phyloP scores from a whole-genome alignment of 805 yeast species.

The Kluyveromyces aestuarii region DNA sequence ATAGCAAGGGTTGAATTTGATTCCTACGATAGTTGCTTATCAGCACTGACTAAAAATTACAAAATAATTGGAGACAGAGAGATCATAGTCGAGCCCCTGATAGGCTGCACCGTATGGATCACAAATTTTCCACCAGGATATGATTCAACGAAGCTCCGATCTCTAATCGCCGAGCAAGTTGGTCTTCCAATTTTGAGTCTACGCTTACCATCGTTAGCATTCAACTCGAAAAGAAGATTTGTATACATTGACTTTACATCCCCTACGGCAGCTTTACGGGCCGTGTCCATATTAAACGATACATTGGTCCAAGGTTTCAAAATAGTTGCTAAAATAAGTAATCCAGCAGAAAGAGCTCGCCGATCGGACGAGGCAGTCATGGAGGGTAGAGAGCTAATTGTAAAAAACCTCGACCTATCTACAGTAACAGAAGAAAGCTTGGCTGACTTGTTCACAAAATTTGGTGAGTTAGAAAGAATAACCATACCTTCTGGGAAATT shows the following conservation, averaged over 20 bases:
- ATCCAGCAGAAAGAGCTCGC: slow-evolving; percentile 37
- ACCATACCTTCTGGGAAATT: slow-evolving; percentile 14
- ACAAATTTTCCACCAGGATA: slow-evolving; percentile 61
- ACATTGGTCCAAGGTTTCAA: slow-evolving; percentile 30
- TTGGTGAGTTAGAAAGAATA: slow-evolving; percentile 46
- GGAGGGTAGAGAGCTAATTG: slow-evolving; percentile 49
- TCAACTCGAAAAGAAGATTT: slow-evolving; percentile 51
- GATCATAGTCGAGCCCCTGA: slow-evolving; percentile 38
- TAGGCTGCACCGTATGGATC: slow-evolving; percentile 54
- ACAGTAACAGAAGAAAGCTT: slow-evolving; percentile 34
- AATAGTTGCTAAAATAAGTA: slow-evolving; percentile 52
- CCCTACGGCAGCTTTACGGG: slow-evolving; percentile 36
- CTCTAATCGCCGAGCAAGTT: slow-evolving; percentile 35
- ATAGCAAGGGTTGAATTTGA: slow-evolving; percentile 55
- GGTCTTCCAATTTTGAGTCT: slow-evolving; percentile 33
- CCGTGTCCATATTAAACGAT: slow-evolving; percentile 36
- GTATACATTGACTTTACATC: slow-evolving; percentile 57
- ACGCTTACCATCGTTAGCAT: slow-evolving; percentile 55
- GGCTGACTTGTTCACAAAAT: slow-evolving; percentile 33
- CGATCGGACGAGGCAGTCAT: slow-evolving; percentile 37
- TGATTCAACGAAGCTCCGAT: slow-evolving; percentile 31
- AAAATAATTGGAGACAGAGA: slow-evolving; percentile 37
- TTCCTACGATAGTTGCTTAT: slow-evolving; percentile 36
- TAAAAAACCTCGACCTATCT: slow-evolving; percentile 43
- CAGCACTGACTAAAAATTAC: slow-evolving; percentile 52